Evolutionary conservation across 2,329 filamentous ascomycete species (phyloP).

Genomic region (Fusarium sp.): DNA sequence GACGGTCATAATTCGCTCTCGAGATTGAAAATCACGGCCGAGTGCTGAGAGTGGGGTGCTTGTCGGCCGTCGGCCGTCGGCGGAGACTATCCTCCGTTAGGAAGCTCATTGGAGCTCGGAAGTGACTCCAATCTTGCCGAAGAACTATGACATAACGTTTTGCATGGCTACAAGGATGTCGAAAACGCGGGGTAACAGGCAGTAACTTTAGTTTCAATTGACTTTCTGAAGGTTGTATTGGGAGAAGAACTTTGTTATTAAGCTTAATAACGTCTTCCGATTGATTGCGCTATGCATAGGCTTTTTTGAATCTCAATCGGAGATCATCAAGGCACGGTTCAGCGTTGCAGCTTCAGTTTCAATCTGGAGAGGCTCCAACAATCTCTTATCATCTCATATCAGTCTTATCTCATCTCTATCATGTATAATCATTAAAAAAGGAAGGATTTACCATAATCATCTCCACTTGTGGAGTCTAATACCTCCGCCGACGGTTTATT

Average conservation of each 20-base stretch:
- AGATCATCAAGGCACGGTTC: rapidly evolving
- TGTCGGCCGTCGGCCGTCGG: constrained; percentile 5
- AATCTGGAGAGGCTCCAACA: rapidly evolving
- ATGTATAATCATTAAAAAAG: not conserved
- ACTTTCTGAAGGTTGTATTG: not conserved
- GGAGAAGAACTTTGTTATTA: not conserved
- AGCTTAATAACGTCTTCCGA: not conserved
- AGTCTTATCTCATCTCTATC: not conserved
- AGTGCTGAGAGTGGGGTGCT: not conserved
- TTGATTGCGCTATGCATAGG: not conserved
- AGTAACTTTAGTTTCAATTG: not conserved
- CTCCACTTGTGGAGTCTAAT: not conserved
- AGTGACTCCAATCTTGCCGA: not conserved
- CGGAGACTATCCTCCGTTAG: not conserved
- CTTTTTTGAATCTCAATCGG: not conserved
- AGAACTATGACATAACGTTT: not conserved
- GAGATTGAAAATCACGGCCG: not conserved
- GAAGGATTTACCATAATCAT: not conserved
- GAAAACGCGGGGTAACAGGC: not conserved
- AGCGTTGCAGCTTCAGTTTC: rapidly evolving
- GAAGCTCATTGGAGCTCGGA: not conserved
- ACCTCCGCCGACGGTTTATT: not conserved
- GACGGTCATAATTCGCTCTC: not conserved
- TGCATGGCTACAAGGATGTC: not conserved
- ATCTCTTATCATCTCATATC: not conserved